phyloP scores from a whole-genome alignment of 768 basidiomycete genomes.

The Lactarius tabidus region DNA sequence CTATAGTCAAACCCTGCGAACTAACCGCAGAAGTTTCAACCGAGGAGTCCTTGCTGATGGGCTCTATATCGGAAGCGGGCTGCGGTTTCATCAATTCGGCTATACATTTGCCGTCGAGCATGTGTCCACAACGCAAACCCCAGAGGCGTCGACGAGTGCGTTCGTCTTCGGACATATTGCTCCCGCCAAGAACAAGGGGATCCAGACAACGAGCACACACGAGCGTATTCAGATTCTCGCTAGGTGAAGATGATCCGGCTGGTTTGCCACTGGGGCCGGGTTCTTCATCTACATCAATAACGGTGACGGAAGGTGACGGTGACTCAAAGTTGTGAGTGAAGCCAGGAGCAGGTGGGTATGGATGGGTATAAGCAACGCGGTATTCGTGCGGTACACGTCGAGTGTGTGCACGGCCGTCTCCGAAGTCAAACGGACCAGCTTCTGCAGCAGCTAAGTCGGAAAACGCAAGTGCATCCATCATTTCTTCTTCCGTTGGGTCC shows the following conservation, averaged over 20 bases:
- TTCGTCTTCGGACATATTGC: slow-evolving; percentile 40
- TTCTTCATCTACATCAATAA: slow-evolving; percentile 48
- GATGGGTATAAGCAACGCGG: slow-evolving; percentile 60
- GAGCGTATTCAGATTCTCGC: slow-evolving; percentile 43
- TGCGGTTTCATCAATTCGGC: slow-evolving; percentile 51
- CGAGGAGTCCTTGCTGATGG: background rate
- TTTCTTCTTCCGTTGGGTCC: slow-evolving; percentile 22
- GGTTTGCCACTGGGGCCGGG: slow-evolving; percentile 24
- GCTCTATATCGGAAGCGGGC: background rate
- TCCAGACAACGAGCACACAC: slow-evolving; percentile 67
- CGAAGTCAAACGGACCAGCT: slow-evolving; percentile 1
- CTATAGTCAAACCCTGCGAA: background rate
- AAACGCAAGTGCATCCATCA: slow-evolving; percentile 24
- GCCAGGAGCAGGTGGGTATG: slow-evolving; percentile 49
- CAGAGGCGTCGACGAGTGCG: slow-evolving; percentile 51
- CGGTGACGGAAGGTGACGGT: slow-evolving; percentile 35
- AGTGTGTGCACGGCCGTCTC: background rate
- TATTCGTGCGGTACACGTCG: slow-evolving; percentile 42
- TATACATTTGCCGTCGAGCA: slow-evolving; percentile 75
- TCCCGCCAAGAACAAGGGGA: slow-evolving; percentile 53
- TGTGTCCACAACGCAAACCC: slow-evolving; percentile 72
- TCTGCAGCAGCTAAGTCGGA: slow-evolving; percentile 16
- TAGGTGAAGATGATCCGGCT: slow-evolving; percentile 28
- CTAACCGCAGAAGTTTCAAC: background rate
- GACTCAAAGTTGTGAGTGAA: slow-evolving; percentile 66